These are phyloP conservation scores for Diaporthe sp. DNA, from an alignment of 2,329 filamentous ascomycete species.

Conservation along the genomic window DNA sequence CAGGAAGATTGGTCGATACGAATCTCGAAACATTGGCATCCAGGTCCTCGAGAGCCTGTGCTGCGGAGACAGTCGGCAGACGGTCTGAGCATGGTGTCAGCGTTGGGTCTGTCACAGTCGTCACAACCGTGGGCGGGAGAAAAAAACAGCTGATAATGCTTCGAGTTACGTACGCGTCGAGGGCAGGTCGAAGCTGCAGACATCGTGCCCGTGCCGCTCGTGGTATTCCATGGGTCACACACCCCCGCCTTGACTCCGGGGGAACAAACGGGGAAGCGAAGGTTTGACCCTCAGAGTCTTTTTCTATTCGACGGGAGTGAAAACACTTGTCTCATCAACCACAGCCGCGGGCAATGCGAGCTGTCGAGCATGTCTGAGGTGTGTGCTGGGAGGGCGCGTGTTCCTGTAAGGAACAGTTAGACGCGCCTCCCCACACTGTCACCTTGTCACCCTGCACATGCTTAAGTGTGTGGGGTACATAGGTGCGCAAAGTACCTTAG, in stretches of 20 bases:
- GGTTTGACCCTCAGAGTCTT: not conserved
- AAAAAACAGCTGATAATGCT: slow-evolving; percentile 31
- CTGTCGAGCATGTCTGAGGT: not conserved
- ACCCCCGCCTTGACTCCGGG: not conserved
- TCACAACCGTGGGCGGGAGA: slow-evolving; percentile 11
- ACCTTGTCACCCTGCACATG: slow-evolving; percentile 5
- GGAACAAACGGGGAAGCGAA: not conserved
- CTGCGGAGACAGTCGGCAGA: slow-evolving; percentile 81
- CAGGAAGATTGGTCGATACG: slow-evolving; percentile 67
- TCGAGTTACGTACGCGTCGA: slow-evolving; percentile 60
- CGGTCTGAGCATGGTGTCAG: slow-evolving; percentile 66
- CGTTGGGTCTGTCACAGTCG: not conserved
- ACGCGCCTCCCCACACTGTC: slow-evolving; percentile 32
- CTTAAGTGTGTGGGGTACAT: slow-evolving; percentile 29
- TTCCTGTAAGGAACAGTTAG: not conserved
- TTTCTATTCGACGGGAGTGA: not conserved
- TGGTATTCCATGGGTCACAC: slow-evolving; percentile 66
- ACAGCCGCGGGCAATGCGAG: not conserved
- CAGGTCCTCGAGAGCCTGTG: slow-evolving; percentile 75
- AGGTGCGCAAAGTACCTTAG: not conserved
- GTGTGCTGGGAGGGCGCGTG: not conserved
- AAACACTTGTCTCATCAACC: not conserved
- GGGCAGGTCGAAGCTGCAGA: slow-evolving; percentile 70
- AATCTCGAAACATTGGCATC: slow-evolving; percentile 62
- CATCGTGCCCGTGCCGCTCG: slow-evolving; percentile 69